Base-by-base conservation (phyloP, 1,284 basidiomycete genomes). In the Coniophora puteana region DNA sequence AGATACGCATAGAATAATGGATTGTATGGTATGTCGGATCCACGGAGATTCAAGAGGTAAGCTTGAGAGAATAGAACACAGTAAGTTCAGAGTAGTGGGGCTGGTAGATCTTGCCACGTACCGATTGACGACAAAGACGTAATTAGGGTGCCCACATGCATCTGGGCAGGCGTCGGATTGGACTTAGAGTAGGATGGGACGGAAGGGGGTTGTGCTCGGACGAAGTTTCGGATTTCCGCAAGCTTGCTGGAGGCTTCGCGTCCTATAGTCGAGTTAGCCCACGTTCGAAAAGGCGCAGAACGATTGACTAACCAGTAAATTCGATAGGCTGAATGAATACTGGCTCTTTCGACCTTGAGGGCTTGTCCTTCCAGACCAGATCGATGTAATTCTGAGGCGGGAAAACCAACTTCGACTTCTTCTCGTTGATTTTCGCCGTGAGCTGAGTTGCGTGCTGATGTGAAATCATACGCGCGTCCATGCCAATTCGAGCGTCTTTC, bases 381-480 rank as follows among this genome's bases (percentile, higher is more conserved):
- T 98, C 95, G 40, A 98, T 69, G 16, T 97, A 76, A 61, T 98
- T 98, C 54, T 83, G 74, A 53, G 79, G 72, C 47, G 85, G 74
- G 58, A 79, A 82, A 42, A 83, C 65, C 47, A 84, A 66, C 61
- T 83, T 86, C n/a, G 76, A 78, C 45, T 65, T 67, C 35, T 70
- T 66, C 41, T 65, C 24, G 30, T 63, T 60, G n/a, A 89, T 66
- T 47, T 73, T 71, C 32, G 68, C 57, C 48, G 78, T 83, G 45
- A 89, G 62, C 36, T 70, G 62, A 4, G 72, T 71, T 7, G 84
- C 84, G 48, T 78, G 79, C 54, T 88, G 78, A 53, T 88, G 79
- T 3, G 90, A 78, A 45, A 95, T 71, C 68, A 95, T 83, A 21
- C 89, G 84, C 8, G 93, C 91, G 62, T 97, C 94, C 41, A 96